phyloP scores from a whole-genome alignment of 2,329 filamentous ascomycete genomes.

The Tolypocladium sp. region DNA sequence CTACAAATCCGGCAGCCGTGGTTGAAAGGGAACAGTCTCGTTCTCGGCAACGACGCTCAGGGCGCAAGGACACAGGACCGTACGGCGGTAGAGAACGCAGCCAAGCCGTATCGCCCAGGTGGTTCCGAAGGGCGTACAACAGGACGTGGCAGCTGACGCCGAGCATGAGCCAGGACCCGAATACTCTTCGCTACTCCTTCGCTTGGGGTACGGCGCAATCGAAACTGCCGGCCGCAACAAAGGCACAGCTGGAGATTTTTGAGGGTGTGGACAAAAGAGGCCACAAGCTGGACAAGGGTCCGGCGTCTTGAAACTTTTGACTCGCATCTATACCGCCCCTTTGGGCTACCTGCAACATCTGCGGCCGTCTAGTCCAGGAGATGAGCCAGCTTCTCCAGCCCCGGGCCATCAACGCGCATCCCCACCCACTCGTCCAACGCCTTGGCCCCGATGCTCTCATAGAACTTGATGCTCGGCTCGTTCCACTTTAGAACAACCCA shows the following conservation, averaged over 20 bases:
- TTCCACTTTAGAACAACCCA: slow-evolving; percentile 96
- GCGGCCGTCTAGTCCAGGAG: slow-evolving; percentile 19
- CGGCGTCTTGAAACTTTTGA: slow-evolving; percentile 1
- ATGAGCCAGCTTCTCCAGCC: slow-evolving; percentile 49
- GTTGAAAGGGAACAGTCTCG: slow-evolving; percentile 28
- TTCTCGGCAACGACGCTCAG: slow-evolving; percentile 21
- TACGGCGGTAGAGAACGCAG: slow-evolving; percentile 23
- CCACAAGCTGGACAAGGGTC: slow-evolving; percentile 2
- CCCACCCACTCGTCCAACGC: slow-evolving; percentile 64
- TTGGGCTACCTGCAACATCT: neutral
- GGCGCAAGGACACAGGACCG: slow-evolving; percentile 25
- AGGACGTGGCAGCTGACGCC: slow-evolving; percentile 35
- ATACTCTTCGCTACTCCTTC: slow-evolving; percentile 23
- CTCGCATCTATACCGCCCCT: neutral
- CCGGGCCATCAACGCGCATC: slow-evolving; percentile 64
- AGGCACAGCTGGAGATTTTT: slow-evolving; percentile 36
- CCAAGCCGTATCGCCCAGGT: slow-evolving; percentile 25
- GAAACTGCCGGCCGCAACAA: slow-evolving; percentile 18
- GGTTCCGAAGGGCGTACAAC: slow-evolving; percentile 38
- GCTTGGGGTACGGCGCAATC: slow-evolving; percentile 34
- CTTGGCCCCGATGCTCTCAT: slow-evolving; percentile 60
- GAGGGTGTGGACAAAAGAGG: slow-evolving; percentile 29
- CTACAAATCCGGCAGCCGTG: slow-evolving; percentile 24
- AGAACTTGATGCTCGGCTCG: slow-evolving; percentile 80
- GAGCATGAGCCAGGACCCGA: slow-evolving; percentile 25